Evolutionary conservation across 148 eudicot species (phyloP).

Genomic region (Cornus florida): DNA sequence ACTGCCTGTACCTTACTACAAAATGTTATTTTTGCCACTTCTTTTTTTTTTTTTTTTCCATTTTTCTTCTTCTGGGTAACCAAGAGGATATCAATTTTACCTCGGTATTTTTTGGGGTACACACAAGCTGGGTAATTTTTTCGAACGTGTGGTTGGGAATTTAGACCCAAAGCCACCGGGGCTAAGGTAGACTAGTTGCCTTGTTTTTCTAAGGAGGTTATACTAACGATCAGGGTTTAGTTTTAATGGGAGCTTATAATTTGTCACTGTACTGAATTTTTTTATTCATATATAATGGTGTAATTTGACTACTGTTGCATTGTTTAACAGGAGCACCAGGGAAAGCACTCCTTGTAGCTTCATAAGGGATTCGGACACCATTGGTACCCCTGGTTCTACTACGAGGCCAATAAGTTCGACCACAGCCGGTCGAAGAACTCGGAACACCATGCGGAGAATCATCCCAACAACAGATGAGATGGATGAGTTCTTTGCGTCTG

Average conservation of each 20-base stretch:
- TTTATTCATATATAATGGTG: no score
- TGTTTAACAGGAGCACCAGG: conserved; percentile 68
- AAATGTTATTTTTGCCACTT: background rate
- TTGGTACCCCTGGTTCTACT: background rate
- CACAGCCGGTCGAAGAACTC: background rate
- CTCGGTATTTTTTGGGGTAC: background rate
- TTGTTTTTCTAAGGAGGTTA: no score
- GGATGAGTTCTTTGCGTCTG: background rate
- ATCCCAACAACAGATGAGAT: background rate
- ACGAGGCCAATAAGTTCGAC: background rate
- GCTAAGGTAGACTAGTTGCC: no score
- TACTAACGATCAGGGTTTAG: no score
- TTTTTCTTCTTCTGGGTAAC: background rate
- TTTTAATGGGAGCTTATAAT: no score
- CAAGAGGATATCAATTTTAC: background rate
- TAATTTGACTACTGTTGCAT: background rate
- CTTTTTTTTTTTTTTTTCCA: background rate
- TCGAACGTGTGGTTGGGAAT: no score
- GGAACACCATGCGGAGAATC: background rate
- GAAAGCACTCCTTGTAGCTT: conserved; percentile 91
- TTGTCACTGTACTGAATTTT: no score
- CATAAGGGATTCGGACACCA: conserved; percentile 47
- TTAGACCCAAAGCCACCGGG: no score
- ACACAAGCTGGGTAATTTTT: background rate
- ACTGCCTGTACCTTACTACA: no score